phyloP scores from a whole-genome alignment of 257 asterid species.

The Nicotiana undulata region DNA sequence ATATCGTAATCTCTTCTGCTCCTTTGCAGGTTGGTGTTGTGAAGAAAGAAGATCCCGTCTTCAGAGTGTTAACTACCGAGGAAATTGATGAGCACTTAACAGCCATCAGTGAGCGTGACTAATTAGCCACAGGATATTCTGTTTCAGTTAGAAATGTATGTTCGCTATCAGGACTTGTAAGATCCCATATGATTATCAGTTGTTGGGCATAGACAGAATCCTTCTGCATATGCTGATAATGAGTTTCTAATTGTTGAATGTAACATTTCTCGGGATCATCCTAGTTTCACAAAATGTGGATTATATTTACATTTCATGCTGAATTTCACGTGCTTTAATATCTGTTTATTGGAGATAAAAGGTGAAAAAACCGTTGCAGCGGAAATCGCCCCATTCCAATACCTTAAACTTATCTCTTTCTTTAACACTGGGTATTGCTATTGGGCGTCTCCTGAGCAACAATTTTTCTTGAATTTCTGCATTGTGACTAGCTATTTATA shows the following conservation, averaged over 20 bases:
- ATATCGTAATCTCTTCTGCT: background rate
- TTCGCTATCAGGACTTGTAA: background rate
- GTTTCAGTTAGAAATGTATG: constrained; percentile 3
- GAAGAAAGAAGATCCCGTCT: constrained; percentile 59
- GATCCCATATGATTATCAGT: background rate
- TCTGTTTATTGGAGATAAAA: background rate
- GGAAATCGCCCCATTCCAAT: background rate
- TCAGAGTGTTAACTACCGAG: constrained; percentile 75
- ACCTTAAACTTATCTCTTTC: background rate
- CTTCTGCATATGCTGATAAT: background rate
- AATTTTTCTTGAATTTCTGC: too few relatives aligned
- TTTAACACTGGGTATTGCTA: background rate
- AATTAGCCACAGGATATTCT: constrained; percentile 2
- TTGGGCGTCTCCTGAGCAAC: too few relatives aligned
- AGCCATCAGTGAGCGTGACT: constrained; percentile 96
- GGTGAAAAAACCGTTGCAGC: too few relatives aligned
- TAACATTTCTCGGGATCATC: background rate
- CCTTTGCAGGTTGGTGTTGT: constrained; percentile 81
- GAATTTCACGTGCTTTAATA: background rate
- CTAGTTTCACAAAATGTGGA: background rate
- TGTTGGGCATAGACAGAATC: background rate
- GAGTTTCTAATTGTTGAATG: background rate
- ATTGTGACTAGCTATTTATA: too few relatives aligned
- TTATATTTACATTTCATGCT: background rate
- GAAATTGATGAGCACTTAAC: constrained; percentile 94